A percentile compares a stretch with the other conserved stretches of the same genome.
Conservation (phyloP, 2,329 filamentous ascomycete species). For the Calonectria pseudoturangicola region DNA sequence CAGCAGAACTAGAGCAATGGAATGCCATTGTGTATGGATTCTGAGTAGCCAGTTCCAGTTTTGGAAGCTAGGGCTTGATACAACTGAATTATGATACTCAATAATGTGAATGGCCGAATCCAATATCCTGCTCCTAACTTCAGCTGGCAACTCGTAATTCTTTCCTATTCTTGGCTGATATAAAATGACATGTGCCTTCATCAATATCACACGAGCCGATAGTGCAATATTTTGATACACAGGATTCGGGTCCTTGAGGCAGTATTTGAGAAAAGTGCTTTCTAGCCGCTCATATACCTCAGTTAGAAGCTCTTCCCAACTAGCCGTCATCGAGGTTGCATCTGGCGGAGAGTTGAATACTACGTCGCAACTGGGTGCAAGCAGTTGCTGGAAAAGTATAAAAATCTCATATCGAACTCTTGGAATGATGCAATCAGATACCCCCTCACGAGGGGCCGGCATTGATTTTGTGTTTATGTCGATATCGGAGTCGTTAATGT, state of each 20-base stretch:
- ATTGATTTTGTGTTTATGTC: neutral
- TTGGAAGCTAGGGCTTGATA: neutral
- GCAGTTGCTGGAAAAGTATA: neutral
- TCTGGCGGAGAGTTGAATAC: neutral
- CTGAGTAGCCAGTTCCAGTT: constrained; percentile 6
- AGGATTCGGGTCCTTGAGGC: neutral
- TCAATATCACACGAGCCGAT: constrained; percentile 4
- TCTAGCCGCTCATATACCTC: neutral
- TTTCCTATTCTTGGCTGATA: neutral
- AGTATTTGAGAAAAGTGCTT: constrained; percentile 2
- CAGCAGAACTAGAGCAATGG: neutral
- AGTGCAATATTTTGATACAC: neutral
- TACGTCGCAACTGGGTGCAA: neutral
- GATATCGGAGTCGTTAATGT: constrained; percentile 71
- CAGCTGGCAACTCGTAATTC: neutral
- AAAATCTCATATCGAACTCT: constrained; percentile 2
- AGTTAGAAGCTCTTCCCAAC: neutral
- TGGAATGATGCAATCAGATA: neutral
- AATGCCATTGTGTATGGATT: constrained; percentile 6
- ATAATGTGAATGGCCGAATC: constrained; percentile 7
- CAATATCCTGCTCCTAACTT: neutral
- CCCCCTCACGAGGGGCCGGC: neutral
- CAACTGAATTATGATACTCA: neutral
- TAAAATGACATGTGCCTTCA: constrained; percentile 1
- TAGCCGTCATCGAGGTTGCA: neutral